Percentiles rank a stretch among this genome's conserved stretches.
Conservation (phyloP, 176 grass and related monocot species). For the Eragrostis curvula region DNA sequence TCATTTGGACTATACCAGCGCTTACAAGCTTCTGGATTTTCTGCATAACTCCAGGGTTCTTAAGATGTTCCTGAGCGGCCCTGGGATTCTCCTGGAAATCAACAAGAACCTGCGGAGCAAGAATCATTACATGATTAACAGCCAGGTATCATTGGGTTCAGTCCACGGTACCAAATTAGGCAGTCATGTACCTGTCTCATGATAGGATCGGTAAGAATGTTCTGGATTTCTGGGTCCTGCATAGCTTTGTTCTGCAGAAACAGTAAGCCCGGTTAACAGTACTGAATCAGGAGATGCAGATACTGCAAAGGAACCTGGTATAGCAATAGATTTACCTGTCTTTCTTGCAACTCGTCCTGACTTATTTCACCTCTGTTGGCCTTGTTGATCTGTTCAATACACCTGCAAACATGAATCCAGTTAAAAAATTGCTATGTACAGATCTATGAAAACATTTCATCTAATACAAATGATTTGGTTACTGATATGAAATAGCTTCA, state of each 20-base stretch:
- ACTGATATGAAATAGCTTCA: background rate
- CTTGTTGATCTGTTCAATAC: conserved; percentile 94
- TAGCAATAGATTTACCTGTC: conserved; percentile 64
- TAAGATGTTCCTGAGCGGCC: conserved; percentile 83
- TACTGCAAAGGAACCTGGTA: background rate
- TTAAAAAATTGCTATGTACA: background rate
- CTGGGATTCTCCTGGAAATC: conserved; percentile 98
- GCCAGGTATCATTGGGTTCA: background rate
- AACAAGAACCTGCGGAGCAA: conserved; percentile 59
- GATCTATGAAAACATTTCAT: background rate
- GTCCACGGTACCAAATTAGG: background rate
- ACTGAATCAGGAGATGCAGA: background rate
- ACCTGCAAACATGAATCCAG: conserved; percentile 50
- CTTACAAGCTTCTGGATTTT: conserved; percentile 95
- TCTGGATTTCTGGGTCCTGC: conserved; percentile 97
- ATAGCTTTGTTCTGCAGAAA: conserved; percentile 85
- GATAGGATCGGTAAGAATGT: conserved; percentile 88
- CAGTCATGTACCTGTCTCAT: conserved; percentile 80
- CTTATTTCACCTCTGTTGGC: conserved; percentile 91
- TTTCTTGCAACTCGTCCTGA: conserved; percentile 92
- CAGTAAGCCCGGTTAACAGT: conserved; percentile 12
- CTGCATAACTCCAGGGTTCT: conserved; percentile 83
- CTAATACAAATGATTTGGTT: background rate
- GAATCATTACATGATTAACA: background rate
- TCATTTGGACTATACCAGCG: conserved; percentile 95